phyloP scores from a whole-genome alignment of 176 grass and related monocot species.

The Paspalum notatum region DNA sequence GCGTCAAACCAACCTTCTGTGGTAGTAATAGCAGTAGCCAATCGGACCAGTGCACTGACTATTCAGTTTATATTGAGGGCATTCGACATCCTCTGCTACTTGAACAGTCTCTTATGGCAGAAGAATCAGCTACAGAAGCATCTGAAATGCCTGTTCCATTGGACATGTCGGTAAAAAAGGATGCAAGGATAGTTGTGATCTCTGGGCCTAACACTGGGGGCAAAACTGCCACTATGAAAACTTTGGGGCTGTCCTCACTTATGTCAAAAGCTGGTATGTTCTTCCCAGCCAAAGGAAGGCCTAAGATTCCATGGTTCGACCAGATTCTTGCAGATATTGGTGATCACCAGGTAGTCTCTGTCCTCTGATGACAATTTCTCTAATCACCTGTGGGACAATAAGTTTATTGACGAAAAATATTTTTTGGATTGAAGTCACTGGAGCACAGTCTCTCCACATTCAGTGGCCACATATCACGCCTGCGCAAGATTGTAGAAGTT shows the following conservation, averaged over 20 bases:
- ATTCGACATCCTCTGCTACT: slow-evolving; percentile 74
- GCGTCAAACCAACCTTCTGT: slow-evolving; percentile 55
- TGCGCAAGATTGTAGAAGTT: slow-evolving; percentile 69
- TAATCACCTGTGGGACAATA: slow-evolving; percentile 45
- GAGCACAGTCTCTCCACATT: slow-evolving; percentile 84
- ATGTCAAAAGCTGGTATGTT: slow-evolving; percentile 84
- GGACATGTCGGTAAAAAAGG: slow-evolving; percentile 50
- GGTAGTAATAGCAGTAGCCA: slow-evolving; percentile 15
- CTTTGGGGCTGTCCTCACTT: slow-evolving; percentile 67
- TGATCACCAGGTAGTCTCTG: slow-evolving; percentile 80
- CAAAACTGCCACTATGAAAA: slow-evolving; percentile 90
- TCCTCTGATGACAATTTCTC: slow-evolving; percentile 57
- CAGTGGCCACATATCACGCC: slow-evolving; percentile 76
- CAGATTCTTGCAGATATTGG: slow-evolving; percentile 78
- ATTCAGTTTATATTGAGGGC: slow-evolving; percentile 59
- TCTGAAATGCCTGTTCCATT: slow-evolving; percentile 58
- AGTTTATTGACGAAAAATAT: slow-evolving; percentile 62
- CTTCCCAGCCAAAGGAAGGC: slow-evolving; percentile 66
- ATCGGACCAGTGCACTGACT: slow-evolving; percentile 22
- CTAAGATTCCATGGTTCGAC: slow-evolving; percentile 77
- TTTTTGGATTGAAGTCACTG: slow-evolving; percentile 82
- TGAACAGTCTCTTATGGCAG: slow-evolving; percentile 49
- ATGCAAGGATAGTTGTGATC: slow-evolving; percentile 72
- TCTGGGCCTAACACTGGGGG: slow-evolving; percentile 89
- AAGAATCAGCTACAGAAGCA: slow-evolving; percentile 28